Conservation (phyloP, 805 yeast species). For the Wickerhamomyces pijperi region DNA sequence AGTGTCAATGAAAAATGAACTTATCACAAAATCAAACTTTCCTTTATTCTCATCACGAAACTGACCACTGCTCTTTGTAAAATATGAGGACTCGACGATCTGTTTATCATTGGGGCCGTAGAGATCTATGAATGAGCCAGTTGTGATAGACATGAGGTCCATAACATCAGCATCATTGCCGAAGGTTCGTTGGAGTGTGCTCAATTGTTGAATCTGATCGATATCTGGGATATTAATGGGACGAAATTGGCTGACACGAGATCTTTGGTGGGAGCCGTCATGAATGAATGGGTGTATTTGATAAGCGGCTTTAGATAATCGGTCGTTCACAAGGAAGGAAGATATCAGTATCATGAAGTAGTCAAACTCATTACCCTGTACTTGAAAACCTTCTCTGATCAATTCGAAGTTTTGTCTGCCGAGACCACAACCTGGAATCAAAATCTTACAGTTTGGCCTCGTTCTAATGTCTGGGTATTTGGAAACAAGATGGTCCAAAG, state of each 20-base stretch:
- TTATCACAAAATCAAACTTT: slow-evolving; percentile 34
- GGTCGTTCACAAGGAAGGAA: slow-evolving; percentile 39
- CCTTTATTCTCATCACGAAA: slow-evolving; percentile 30
- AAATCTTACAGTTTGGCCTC: slow-evolving; percentile 30
- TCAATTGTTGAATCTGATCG: slow-evolving; percentile 28
- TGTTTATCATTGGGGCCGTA: slow-evolving; percentile 35
- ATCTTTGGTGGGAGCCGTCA: slow-evolving; percentile 32
- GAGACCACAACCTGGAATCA: slow-evolving; percentile 58
- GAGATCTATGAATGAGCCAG: slow-evolving; percentile 62
- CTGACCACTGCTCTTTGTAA: slow-evolving; percentile 24
- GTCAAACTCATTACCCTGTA: slow-evolving; percentile 60
- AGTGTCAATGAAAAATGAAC: slow-evolving; percentile 57
- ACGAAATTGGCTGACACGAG: slow-evolving; percentile 36
- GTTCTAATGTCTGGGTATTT: slow-evolving; percentile 25
- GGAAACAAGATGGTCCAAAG: slow-evolving; percentile 22
- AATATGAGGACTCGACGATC: slow-evolving; percentile 8
- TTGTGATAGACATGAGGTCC: slow-evolving; percentile 56
- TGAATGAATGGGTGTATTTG: slow-evolving; percentile 46
- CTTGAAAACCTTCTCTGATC: slow-evolving; percentile 41
- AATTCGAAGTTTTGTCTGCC: slow-evolving; percentile 49
- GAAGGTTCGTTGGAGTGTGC: slow-evolving; percentile 19
- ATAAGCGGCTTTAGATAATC: slow-evolving; percentile 27
- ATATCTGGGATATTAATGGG: slow-evolving; percentile 44
- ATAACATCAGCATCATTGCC: slow-evolving; percentile 29
- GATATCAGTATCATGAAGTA: slow-evolving; percentile 54